Base-by-base conservation (phyloP, 2,329 filamentous ascomycete species). In the Cordyceps cicadae region DNA sequence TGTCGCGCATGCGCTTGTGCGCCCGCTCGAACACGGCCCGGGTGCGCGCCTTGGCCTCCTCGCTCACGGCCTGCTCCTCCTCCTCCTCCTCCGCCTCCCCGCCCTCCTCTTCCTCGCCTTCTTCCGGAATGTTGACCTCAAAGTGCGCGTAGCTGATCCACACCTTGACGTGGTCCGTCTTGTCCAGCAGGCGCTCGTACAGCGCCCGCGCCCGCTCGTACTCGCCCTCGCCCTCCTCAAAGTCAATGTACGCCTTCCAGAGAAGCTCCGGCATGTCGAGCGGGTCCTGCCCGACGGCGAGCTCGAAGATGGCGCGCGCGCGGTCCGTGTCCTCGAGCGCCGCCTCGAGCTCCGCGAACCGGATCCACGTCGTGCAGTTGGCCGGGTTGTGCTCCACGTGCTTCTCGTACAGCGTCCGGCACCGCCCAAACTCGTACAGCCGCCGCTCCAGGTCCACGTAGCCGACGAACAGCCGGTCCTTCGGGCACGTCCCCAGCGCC, bases 111-210 rank as follows among this genome's bases (percentile, higher is more conserved):
- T 78, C 76, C 4, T 80, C 86, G 46, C 85, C 83, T 61, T 96
- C 83, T 61, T 96, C 92, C 50, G 92, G 91, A 0, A 96, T 87
- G 72, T 94, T 93, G 77, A 97, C 90, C 75, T 99, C 94, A 70
- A 99, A 97, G 73, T 95, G 90, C n/a, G 94, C 94, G 76, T 93
- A 99, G 73, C 90, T 93, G 74, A 94, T 96, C 94, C 94, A 99
- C 63, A 99, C 94, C 80, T 97, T 99, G 79, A 97, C 92, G 71
- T 99, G 94, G 70, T 94, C 88, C n/a, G 94, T 96, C 85, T 95
- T 97, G 69, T 90, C 81, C 49, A 99, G 82, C 14, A 99, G 81
- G 8, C 93, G 85, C 77, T 97, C 93, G 76, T 97, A 99, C 50
- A 99, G 79, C 3, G 79, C 77, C 54, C 94, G 83, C 5, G 92